phyloP scores from a whole-genome alignment of 2,329 filamentous ascomycete species.

The Leptographium procerum region DNA sequence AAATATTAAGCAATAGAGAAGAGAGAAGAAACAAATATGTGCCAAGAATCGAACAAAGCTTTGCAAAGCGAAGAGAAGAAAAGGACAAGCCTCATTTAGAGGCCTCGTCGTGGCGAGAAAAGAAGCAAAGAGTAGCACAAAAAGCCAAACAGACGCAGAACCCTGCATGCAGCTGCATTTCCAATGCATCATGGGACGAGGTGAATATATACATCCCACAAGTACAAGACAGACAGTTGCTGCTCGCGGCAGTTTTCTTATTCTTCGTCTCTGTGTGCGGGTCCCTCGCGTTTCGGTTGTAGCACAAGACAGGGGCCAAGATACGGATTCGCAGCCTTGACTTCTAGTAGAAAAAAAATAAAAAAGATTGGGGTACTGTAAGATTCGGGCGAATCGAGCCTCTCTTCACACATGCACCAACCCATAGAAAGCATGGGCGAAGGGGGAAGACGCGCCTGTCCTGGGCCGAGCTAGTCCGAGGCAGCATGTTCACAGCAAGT shows the following conservation, averaged over 20 bases:
- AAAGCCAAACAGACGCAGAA: not conserved
- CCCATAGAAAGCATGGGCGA: too few species aligned
- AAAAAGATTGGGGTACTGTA: too few species aligned
- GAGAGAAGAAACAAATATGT: not conserved
- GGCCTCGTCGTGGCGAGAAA: not conserved
- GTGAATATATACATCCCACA: not conserved
- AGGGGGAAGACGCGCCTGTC: not conserved
- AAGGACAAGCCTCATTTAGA: not conserved
- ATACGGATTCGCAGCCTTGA: not conserved
- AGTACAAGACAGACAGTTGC: not conserved
- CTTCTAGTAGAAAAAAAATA: too few species aligned
- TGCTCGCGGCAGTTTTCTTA: not conserved
- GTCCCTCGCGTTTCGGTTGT: not conserved
- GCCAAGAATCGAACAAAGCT: not conserved
- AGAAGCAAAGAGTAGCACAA: not conserved
- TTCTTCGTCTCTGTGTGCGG: not conserved
- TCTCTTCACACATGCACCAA: not conserved
- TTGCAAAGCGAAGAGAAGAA: not conserved
- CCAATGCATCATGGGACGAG: not conserved
- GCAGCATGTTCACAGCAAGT: too few species aligned
- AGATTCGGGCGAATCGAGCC: not conserved
- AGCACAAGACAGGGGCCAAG: not conserved
- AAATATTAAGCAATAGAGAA: not conserved
- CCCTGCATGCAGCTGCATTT: not conserved
- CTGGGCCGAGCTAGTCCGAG: too few species aligned